Evolutionary conservation across 176 grass and related monocot genomes (phyloP), one percentile per base, ranked within the genome.

Genomic region (Miscanthus lutarioriparius): DNA sequence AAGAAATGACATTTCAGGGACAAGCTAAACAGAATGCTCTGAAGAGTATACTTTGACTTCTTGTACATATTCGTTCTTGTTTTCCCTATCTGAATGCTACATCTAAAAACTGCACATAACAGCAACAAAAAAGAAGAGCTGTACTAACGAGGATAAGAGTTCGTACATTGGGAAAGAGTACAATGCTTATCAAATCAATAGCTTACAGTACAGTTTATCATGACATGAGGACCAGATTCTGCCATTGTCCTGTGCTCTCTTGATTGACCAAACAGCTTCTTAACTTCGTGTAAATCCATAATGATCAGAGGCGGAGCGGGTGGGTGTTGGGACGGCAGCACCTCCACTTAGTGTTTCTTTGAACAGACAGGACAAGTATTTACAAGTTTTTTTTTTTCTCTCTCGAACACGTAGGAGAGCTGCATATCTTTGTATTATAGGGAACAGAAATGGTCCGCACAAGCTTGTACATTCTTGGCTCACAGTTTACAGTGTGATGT

Each of bases 261-360:
- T 19, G 44, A 27, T 63, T 36, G 70, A 76, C 38, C 44, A 40
- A 83, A 87, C 19, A 85, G 9, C 81, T 87, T 87, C 71, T 91
- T 19, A 67, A 64, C 26, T 11, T 11, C 1, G 26, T 2, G 12
- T 30, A 64, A 64, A 48, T 85, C 86, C 35, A 85, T 78, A 12
- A 45, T 81, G 77, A 49, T 81, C 77, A 37, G 15, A 85, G 77
- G 40, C 82, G 36, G 15, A 82, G 82, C 43, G 81, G 79, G 77
- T 89, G 14, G 45, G 61, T 68, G 77, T 49, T 63, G 22, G 82
- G 26, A 39, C 64, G 82, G 67, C 43, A 85, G 82, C 77, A 76
- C 22, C 74, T 58, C 32, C 49, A 58, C 19, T 10, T 33, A 10
- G 22, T 58, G 1, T 36, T 58, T 58, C 51, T 59, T 25, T 59